Conservation (phyloP, 1,284 basidiomycete species). For the Laetiporus sulphureus region DNA sequence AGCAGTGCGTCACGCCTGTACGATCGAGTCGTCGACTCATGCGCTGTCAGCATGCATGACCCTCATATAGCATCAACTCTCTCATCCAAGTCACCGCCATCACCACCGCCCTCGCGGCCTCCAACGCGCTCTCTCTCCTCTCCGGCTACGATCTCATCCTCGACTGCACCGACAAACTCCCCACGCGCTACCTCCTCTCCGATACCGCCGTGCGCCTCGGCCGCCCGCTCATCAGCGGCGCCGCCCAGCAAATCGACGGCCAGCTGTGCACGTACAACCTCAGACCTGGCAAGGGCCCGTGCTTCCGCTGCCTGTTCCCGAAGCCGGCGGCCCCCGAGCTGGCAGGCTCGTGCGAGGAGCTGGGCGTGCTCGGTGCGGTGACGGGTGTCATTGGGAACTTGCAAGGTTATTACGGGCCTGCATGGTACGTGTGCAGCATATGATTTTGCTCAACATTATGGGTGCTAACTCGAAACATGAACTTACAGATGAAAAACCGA, state of each 20-base stretch:
- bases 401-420: slow-evolving; percentile 77
- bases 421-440: slow-evolving; percentile 45
- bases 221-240: slow-evolving; percentile 86
- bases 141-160: slow-evolving; percentile 70
- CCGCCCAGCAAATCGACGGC: slow-evolving; percentile 88
- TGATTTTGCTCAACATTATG: not conserved
- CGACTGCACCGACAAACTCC: slow-evolving; percentile 94
- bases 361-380: slow-evolving; percentile 86
- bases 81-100: slow-evolving; percentile 48
- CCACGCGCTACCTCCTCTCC: slow-evolving; percentile 91
- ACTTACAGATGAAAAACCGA: slow-evolving; percentile 50
- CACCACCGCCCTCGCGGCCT: slow-evolving; percentile 44
- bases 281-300: too few relatives aligned
- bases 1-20: slow-evolving; percentile 42
- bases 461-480: too few relatives aligned
- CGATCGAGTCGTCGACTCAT: too few relatives aligned
- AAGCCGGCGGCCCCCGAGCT: slow-evolving; percentile 56
- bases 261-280: slow-evolving; percentile 81
- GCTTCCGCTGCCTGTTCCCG: slow-evolving; percentile 94
- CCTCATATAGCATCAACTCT: slow-evolving; percentile 68
- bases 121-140: slow-evolving; percentile 60
- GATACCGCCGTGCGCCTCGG: slow-evolving; percentile 75
- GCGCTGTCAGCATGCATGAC: slow-evolving; percentile 1
- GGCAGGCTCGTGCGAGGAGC: slow-evolving; percentile 80
- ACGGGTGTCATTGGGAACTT: slow-evolving; percentile 89